Base-by-base conservation (phyloP, 2,329 filamentous ascomycete genomes). In the Cercospora zeae-maydis region DNA sequence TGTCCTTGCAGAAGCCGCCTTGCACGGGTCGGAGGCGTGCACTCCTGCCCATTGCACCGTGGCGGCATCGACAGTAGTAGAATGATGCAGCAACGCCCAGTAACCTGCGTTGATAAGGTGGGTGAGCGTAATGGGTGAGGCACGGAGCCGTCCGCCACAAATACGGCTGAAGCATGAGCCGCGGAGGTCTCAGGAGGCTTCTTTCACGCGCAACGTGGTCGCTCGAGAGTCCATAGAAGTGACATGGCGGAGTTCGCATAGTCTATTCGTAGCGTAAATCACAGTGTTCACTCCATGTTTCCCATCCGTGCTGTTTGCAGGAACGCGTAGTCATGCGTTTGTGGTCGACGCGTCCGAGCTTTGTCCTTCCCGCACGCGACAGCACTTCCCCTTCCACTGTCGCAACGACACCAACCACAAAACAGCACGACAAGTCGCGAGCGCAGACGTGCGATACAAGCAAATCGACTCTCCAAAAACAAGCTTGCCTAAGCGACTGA, bases 301-400 rank as follows among this genome's bases (percentile, higher is more conserved):
- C 8, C 42, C 21, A 49, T 13, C 27, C 11, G 49, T 53, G 31
- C 2, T 19, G 49, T 21, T 13, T 34, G 49, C 49, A 19, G 49
- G 16, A 52, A 53, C 49, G 49, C 49, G 49, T 49, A n/a, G 42
- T 49, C 42, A 49, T n/a, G 42, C 42, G 42, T 27, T 49, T 49
- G 42, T 27, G 42, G 21, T 27, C 42, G 42, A 49, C 42, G 42
- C 42, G 42, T 49, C 42, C 42, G 42, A 49, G 42, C 42, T 49
- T 49, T 49, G 42, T 49, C 21, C 21, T 49, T 49, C 42, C 42
- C 42, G 42, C 42, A 58, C 39, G 42, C 33, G 42, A 33, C 37
- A 42, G 34, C 45, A 34, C 54, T 57, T 51, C 42, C 21, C 36
- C 60, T n/a, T 37, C 21, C 60, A 39, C 24, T 16, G 30, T 21